Evolutionary conservation across 495 filamentous ascomycete species (phyloP).

Genomic region (Penicillium macrosclerotiorum): DNA sequence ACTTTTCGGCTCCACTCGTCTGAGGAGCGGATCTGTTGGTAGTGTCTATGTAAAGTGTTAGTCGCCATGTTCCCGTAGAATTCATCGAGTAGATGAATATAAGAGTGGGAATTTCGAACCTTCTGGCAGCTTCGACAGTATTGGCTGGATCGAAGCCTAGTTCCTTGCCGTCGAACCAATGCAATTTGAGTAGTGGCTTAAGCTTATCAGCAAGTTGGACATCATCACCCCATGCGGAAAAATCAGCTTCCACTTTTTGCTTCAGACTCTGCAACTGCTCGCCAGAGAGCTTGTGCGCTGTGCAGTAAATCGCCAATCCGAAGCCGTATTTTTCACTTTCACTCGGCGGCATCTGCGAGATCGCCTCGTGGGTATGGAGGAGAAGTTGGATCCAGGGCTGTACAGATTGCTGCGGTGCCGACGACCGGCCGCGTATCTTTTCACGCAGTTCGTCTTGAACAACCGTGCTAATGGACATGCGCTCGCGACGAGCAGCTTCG

Average conservation of each 20-base stretch:
- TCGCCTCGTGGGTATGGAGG: slow-evolving; percentile 1
- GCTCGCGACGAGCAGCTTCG: slow-evolving; percentile 5
- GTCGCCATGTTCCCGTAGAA: background rate
- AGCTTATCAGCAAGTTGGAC: slow-evolving; percentile 20
- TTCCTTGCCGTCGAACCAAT: slow-evolving; percentile 35
- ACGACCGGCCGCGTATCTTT: slow-evolving; percentile 6
- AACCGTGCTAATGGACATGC: slow-evolving; percentile 1
- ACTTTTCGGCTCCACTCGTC: background rate
- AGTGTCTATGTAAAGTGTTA: slow-evolving; percentile 9
- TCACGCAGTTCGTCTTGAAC: slow-evolving; percentile 6
- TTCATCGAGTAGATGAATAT: background rate
- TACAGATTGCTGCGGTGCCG: slow-evolving; percentile 6
- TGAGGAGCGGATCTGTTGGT: background rate
- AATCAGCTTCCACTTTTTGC: slow-evolving; percentile 22
- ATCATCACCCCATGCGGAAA: slow-evolving; percentile 28
- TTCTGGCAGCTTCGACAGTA: slow-evolving; percentile 24
- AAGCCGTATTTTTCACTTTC: background rate
- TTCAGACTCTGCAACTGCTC: slow-evolving; percentile 25
- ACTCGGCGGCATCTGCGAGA: background rate
- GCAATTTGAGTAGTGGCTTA: slow-evolving; percentile 24
- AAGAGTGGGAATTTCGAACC: slow-evolving; percentile 10
- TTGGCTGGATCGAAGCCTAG: slow-evolving; percentile 25
- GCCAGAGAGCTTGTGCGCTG: slow-evolving; percentile 26
- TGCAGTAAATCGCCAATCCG: slow-evolving; percentile 33
- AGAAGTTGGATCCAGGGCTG: slow-evolving; percentile 6